phyloP scores from a whole-genome alignment of 805 yeast species.

The Groenewaldozyma salmanticensis region DNA sequence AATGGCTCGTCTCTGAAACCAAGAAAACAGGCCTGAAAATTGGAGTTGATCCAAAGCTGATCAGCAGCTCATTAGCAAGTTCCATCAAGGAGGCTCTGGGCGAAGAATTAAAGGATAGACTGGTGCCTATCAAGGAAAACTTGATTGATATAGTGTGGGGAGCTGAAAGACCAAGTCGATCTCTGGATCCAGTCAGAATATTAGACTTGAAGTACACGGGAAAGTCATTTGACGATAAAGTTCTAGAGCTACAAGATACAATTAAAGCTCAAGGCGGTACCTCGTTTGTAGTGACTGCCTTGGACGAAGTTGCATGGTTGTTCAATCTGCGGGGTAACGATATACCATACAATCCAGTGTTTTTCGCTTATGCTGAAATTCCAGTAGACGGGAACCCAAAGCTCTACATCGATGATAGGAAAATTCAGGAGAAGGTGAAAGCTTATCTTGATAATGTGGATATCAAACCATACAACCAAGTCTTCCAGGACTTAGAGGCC shows the following conservation, averaged over 20 bases:
- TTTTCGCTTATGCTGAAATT: conserved; percentile 57
- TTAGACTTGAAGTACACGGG: conserved; percentile 56
- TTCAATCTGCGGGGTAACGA: conserved; percentile 79
- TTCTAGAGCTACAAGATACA: conserved; percentile 32
- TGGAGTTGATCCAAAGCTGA: conserved; percentile 76
- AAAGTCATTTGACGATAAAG: conserved; percentile 47
- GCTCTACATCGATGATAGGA: conserved; percentile 46
- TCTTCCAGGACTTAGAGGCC: conserved; percentile 46
- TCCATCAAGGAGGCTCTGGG: conserved; percentile 21
- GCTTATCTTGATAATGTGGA: conserved; percentile 38
- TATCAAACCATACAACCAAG: conserved; percentile 43
- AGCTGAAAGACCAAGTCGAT: conserved; percentile 54
- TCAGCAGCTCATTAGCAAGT: conserved; percentile 37
- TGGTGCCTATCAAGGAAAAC: conserved; percentile 49
- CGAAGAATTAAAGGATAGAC: conserved; percentile 18
- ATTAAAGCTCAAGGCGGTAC: conserved; percentile 25
- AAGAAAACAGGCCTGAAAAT: conserved; percentile 40
- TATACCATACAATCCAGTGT: conserved; percentile 78
- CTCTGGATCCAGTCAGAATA: conserved; percentile 39
- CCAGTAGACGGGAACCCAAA: conserved; percentile 24
- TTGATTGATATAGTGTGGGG: conserved; percentile 71
- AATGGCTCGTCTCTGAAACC: conserved; percentile 58
- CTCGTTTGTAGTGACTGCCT: conserved; percentile 53
- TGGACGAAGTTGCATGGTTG: conserved; percentile 90
- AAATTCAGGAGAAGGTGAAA: conserved; percentile 31